A percentile compares a stretch with the other conserved stretches of the same genome.
These are phyloP conservation scores for Fraxinus excelsior DNA, from an alignment of 257 asterid species.

Conservation along the genomic window DNA sequence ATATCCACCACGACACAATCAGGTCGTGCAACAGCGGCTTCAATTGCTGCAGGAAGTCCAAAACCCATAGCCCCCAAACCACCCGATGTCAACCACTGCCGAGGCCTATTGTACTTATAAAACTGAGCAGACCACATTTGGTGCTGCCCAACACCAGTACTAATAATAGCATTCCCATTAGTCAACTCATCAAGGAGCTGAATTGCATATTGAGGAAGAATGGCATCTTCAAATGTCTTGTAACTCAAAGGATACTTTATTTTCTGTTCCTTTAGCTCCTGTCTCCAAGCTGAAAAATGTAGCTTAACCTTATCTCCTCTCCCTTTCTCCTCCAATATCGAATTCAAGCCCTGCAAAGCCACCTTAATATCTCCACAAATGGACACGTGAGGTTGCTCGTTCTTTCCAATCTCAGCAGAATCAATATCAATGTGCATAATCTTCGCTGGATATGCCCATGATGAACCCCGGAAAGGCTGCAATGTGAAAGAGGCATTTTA, in stretches of 20 bases:
- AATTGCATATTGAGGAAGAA: slow-evolving; percentile 82
- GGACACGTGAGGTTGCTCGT: slow-evolving; percentile 77
- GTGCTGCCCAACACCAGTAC: slow-evolving; percentile 89
- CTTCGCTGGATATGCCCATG: too few relatives aligned
- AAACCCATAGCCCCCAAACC: slow-evolving; percentile 91
- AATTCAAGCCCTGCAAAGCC: slow-evolving; percentile 59
- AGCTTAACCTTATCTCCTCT: slow-evolving; percentile 27
- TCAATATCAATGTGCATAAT: slow-evolving; percentile 88
- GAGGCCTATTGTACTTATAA: slow-evolving; percentile 69
- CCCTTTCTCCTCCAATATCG: slow-evolving; percentile 39
- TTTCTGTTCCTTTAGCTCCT: slow-evolving; percentile 65
- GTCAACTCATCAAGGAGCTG: slow-evolving; percentile 76
- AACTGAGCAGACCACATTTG: slow-evolving; percentile 95
- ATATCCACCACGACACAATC: slow-evolving; percentile 73
- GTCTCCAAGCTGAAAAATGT: slow-evolving; percentile 67
- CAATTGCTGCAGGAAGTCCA: slow-evolving; percentile 86
- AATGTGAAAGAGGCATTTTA: slow-evolving; percentile 70
- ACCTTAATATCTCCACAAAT: slow-evolving; percentile 65
- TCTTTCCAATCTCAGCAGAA: slow-evolving; percentile 81
- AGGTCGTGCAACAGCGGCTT: slow-evolving; percentile 81
- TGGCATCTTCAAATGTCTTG: slow-evolving; percentile 62
- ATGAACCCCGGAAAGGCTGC: too few relatives aligned
- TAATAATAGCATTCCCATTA: slow-evolving; percentile 65
- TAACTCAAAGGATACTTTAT: slow-evolving; percentile 49
- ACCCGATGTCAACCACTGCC: slow-evolving; percentile 78